phyloP scores from a whole-genome alignment of 345 rosid species.

The Mangifera indica region DNA sequence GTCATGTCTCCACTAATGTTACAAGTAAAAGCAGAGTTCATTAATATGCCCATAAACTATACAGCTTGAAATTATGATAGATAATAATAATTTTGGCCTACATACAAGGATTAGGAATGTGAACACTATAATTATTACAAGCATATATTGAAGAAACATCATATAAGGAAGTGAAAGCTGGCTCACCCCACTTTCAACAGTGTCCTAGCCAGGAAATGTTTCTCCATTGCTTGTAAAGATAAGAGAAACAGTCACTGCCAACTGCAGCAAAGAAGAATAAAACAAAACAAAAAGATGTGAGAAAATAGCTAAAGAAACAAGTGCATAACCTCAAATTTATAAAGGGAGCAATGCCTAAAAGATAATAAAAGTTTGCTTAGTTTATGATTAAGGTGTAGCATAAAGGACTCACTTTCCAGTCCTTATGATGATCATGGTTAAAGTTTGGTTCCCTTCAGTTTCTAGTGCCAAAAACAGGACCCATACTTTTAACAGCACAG shows the following conservation, averaged over 20 bases:
- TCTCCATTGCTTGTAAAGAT: constrained; percentile 75
- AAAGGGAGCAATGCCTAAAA: background rate
- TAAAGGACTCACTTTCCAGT: background rate
- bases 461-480: background rate
- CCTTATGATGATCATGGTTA: background rate
- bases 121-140: too few relatives aligned
- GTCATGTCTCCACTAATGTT: background rate
- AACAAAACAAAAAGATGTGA: constrained; percentile 1
- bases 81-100: background rate
- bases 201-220: constrained; percentile 92
- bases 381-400: background rate
- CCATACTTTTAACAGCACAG: background rate
- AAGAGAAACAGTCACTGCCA: constrained; percentile 62
- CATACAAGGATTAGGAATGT: too few relatives aligned
- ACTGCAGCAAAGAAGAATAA: constrained; percentile 32
- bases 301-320: constrained; percentile 9
- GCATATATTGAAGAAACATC: background rate
- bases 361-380: background rate
- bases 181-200: constrained; percentile 71
- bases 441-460: background rate
- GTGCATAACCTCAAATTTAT: background rate
- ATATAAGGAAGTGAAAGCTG: background rate
- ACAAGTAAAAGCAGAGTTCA: background rate
- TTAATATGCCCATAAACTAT: background rate
- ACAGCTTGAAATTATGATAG: too few relatives aligned